Percentiles rank a stretch among this genome's conserved stretches.
Conservation (phyloP, 1,284 basidiomycete species). For the Ceratobasidium sp. region DNA sequence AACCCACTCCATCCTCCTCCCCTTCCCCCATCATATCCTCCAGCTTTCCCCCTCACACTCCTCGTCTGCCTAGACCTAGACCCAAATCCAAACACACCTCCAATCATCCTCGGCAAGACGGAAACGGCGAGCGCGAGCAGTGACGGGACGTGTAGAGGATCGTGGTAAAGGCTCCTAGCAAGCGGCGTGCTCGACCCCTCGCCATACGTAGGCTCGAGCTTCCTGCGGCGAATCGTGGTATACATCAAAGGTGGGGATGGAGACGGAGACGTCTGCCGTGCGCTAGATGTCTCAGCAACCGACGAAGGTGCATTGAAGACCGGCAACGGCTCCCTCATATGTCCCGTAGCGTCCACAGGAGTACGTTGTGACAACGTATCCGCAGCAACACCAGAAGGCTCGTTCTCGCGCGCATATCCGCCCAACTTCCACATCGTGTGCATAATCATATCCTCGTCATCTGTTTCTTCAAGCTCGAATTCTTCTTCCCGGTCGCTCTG, state of each 20-base stretch:
- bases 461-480: background rate
- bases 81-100: conserved; percentile 16
- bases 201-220: background rate
- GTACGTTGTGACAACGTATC: conserved; percentile 11
- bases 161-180: conserved; percentile 33
- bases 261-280: background rate
- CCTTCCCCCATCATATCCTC: conserved; percentile 1
- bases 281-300: conserved; percentile 18
- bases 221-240: conserved; percentile 3
- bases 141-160: conserved; percentile 44
- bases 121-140: conserved; percentile 42
- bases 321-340: conserved; percentile 21
- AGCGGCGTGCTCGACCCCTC: conserved; percentile 4
- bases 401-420: background rate
- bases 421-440: conserved; percentile 25
- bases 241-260: conserved; percentile 11
- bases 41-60: background rate
- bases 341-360: background rate
- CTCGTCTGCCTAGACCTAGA: background rate
- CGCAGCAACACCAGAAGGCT: background rate
- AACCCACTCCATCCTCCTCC: conserved; percentile 20
- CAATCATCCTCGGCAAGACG: conserved; percentile 39
- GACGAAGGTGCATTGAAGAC: conserved; percentile 19
- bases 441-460: conserved; percentile 30
- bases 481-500: conserved; percentile 26